phyloP scores from a whole-genome alignment of 176 grass and related monocot genomes.

The Cocos nucifera region DNA sequence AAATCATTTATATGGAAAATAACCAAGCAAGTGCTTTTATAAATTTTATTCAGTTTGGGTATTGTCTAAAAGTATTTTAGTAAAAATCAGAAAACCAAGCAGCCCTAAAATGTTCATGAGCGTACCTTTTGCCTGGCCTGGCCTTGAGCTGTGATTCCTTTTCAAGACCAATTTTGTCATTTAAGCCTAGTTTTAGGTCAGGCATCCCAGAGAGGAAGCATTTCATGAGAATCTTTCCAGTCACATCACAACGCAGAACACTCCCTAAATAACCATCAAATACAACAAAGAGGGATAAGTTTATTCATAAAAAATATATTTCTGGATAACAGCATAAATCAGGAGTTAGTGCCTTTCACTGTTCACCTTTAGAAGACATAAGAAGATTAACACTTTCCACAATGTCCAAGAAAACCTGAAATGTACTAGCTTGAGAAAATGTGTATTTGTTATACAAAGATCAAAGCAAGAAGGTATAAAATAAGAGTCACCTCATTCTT shows the following conservation, averaged over 20 bases:
- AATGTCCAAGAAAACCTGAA: conserved; percentile 99
- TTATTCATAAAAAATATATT: conserved; percentile 9
- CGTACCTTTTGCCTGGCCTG: conserved; percentile 85
- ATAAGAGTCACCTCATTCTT: conserved; percentile 80
- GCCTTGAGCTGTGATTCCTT: conserved; percentile 95
- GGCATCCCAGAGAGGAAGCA: conserved; percentile 99
- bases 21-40: too few relatives aligned
- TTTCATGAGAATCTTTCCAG: conserved; percentile 98
- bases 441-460: conserved; percentile 6
- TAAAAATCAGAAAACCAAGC: too few relatives aligned
- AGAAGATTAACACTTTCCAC: conserved; percentile 99
- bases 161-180: conserved; percentile 99
- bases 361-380: conserved; percentile 98
- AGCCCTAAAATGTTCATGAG: too few relatives aligned
- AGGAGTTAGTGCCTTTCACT: not conserved
- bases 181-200: conserved; percentile 89
- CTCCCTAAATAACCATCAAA: conserved; percentile 40
- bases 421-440: conserved; percentile 12
- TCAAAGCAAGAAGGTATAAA: not conserved
- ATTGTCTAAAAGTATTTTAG: too few relatives aligned
- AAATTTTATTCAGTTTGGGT: too few relatives aligned
- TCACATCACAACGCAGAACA: conserved; percentile 97
- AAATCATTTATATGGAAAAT: too few relatives aligned
- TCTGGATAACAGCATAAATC: not conserved
- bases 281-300: not conserved